Evolutionary conservation across 169 alveolate species (phyloP), one percentile per base, ranked within the genome.

Genomic region (Ichthyophthirius multifiliis): DNA sequence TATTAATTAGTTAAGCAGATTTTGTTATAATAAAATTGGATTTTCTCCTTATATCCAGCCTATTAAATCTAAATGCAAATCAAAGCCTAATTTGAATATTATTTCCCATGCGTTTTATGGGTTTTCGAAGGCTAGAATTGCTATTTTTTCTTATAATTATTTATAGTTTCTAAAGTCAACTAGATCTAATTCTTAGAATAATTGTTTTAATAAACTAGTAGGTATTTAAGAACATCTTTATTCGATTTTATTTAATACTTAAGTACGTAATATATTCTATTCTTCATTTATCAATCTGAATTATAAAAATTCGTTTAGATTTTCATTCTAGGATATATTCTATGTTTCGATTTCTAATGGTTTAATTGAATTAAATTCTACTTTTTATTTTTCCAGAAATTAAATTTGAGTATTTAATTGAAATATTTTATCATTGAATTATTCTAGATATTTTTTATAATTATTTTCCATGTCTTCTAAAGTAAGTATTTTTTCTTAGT

Each of bases 71-170:
- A 90, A 23, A 83, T 93, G 85, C 16, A 88, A 64, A 80, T 92
- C 96, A 65, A 76, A 74, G 20, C 96, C 96, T 71, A 63, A 46
- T 6, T 47, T 18, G 44, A 85, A 87, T 15, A 92, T 43, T 13
- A 82, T 10, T 55, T 76, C 75, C 79, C 83, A 79, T 20, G 78
- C 35, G 34, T 47, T 47, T 55, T 31, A 30, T 4, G 90, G 79
- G 30, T 89, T 23, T 27, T 55, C 32, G 27, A 55, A 55, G 13
- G 31, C 13, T 39, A 55, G 31, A 20, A 39, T 27, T 1, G 34
- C 2, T 84, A 35, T 55, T 43, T 27, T 47, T 74, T 9, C 35
- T 43, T 34, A 83, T 1, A 27, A 39, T 12, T 16, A 15, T 31
- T 23, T 46, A 16, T 35, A 39, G 15, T 55, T 55, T 55, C 71